Conservation (phyloP, 495 filamentous ascomycete species). For the Alectoria sarmentosa region DNA sequence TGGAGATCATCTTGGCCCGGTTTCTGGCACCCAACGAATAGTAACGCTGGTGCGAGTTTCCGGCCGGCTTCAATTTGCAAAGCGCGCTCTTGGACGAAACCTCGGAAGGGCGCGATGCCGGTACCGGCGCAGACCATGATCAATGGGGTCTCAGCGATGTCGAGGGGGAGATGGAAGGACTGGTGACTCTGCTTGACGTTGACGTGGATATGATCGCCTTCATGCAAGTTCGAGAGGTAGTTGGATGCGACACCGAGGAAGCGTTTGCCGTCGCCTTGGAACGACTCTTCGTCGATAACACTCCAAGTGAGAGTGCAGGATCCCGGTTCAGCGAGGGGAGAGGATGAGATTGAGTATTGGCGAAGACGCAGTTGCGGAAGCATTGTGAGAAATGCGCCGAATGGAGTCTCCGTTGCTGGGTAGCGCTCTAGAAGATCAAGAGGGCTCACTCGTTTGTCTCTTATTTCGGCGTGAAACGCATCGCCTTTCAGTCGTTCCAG, state of each 20-base stretch:
- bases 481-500: neutral
- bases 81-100: constrained; percentile 62
- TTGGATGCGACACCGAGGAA: constrained; percentile 53
- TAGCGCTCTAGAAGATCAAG: neutral
- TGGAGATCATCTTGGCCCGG: constrained; percentile 55
- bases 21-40: constrained; percentile 59
- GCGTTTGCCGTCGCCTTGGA: constrained; percentile 31
- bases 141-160: constrained; percentile 51
- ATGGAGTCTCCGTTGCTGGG: constrained; percentile 34
- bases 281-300: constrained; percentile 51
- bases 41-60: constrained; percentile 48
- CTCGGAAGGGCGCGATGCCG: constrained; percentile 63
- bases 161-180: constrained; percentile 59
- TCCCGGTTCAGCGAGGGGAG: constrained; percentile 50
- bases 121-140: constrained; percentile 54
- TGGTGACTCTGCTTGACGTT: constrained; percentile 46
- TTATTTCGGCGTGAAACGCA: neutral
- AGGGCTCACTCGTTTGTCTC: neutral
- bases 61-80: constrained; percentile 46
- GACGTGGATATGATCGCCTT: constrained; percentile 57
- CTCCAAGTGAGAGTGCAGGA: constrained; percentile 60
- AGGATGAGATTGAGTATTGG: constrained; percentile 78
- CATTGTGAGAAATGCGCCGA: constrained; percentile 58
- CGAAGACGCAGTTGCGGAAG: constrained; percentile 68
- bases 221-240: constrained; percentile 49